Conservation (phyloP, 1,139 yeast species). For the Sugiyamaella sp. region DNA sequence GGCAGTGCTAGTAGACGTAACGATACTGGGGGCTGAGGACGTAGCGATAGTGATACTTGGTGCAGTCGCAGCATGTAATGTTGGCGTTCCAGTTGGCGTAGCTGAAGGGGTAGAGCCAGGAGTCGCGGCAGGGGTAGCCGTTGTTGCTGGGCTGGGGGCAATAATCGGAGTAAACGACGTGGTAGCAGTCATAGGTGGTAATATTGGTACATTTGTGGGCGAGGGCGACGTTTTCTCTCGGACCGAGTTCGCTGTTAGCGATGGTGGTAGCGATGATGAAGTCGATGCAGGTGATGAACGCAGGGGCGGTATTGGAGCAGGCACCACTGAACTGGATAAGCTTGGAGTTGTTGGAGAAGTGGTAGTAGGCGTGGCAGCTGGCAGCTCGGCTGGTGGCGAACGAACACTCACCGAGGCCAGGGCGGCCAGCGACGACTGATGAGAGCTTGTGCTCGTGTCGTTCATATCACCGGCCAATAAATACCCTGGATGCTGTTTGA, state of each 20-base stretch:
- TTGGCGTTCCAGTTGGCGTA: neutral
- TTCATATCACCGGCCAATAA: neutral
- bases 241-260: no score
- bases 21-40: no score
- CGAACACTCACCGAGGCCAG: neutral
- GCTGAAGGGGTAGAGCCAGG: neutral
- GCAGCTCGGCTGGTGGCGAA: neutral
- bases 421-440: neutral
- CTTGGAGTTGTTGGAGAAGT: no score
- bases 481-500: neutral
- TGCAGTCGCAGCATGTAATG: no score
- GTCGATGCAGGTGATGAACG: no score
- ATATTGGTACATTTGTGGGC: neutral
- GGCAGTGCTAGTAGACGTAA: no score
- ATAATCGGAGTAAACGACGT: neutral
- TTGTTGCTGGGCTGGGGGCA: conserved; percentile 2
- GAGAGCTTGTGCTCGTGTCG: neutral
- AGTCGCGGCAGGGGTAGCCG: conserved; percentile 3
- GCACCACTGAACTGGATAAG: no score
- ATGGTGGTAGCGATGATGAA: neutral
- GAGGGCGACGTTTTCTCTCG: neutral
- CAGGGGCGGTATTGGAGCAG: no score
- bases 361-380: neutral
- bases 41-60: no score
- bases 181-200: neutral